A percentile compares a stretch with the other conserved stretches of the same genome.
Evolutionary conservation across 352 stramenopile species (phyloP).

Genomic region (Phytopythium kandeliae): DNA sequence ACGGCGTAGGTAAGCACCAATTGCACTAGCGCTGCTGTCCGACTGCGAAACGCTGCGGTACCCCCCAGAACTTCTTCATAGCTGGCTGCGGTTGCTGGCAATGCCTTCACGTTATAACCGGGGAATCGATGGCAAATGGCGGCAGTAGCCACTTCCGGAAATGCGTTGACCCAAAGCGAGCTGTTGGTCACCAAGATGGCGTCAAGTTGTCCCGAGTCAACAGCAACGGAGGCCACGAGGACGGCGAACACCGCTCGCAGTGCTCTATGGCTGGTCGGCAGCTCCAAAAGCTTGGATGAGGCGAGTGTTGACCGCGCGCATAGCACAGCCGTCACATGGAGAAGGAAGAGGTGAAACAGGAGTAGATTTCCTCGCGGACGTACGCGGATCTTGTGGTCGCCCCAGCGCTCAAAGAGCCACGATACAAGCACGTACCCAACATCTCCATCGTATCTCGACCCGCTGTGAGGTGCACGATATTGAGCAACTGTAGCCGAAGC

Average conservation of each 20-base stretch:
- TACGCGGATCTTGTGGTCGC: neutral
- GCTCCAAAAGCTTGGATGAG: conserved; percentile 5
- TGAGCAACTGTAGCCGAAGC: no score
- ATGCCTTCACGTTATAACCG: neutral
- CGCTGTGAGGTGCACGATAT: no score
- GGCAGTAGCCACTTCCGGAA: conserved; percentile 11
- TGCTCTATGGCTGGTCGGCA: neutral
- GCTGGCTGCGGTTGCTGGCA: no score
- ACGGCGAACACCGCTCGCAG: conserved; percentile 16
- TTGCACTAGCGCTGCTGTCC: neutral
- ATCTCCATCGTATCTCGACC: neutral
- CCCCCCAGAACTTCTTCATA: neutral
- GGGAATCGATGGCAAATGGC: neutral
- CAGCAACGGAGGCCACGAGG: conserved; percentile 7
- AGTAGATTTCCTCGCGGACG: neutral
- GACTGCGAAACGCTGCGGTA: neutral
- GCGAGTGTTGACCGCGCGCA: conserved; percentile 6
- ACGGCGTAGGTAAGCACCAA: neutral
- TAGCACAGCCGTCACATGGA: conserved; percentile 14
- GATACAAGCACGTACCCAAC: conserved; percentile 4
- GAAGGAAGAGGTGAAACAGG: conserved; percentile 15
- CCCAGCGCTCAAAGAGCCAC: conserved; percentile 6
- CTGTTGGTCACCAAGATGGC: conserved; percentile 9
- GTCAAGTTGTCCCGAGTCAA: conserved; percentile 13
- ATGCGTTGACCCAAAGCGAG: conserved; percentile 33